A percentile compares a stretch with the other conserved stretches of the same genome.
These are phyloP conservation scores for Blastocystis sp. DNA, from an alignment of 352 stramenopile species.

Conservation along the genomic window DNA sequence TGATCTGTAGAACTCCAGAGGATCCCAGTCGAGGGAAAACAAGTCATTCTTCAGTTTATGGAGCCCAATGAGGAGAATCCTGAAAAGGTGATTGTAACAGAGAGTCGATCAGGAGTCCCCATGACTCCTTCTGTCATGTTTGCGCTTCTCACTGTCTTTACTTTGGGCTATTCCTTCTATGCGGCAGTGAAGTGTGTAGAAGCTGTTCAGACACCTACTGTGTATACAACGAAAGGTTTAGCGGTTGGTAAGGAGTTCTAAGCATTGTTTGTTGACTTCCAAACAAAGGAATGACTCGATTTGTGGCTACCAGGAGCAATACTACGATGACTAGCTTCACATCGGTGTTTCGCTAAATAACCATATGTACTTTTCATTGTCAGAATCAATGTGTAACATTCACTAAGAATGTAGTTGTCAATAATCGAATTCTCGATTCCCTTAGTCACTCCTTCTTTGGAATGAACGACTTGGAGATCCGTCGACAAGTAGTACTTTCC, in stretches of 20 bases:
- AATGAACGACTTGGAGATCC: not conserved
- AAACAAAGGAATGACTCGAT: not conserved
- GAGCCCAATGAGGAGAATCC: not conserved
- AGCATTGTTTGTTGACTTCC: slow-evolving; percentile 13
- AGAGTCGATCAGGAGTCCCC: not conserved
- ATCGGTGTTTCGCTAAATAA: slow-evolving; percentile 45
- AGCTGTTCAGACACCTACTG: slow-evolving; percentile 30
- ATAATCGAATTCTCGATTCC: slow-evolving; percentile 17
- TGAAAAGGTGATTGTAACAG: not conserved
- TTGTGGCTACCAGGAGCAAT: not conserved
- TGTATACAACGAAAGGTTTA: slow-evolving; percentile 31
- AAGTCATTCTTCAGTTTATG: not conserved
- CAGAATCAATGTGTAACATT: slow-evolving; percentile 21
- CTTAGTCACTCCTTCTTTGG: not conserved
- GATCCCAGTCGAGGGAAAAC: not conserved
- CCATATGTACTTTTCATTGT: slow-evolving; percentile 37
- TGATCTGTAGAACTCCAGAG: not conserved
- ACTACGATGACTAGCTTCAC: not conserved
- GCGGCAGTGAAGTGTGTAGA: slow-evolving; percentile 8
- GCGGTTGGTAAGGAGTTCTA: slow-evolving; percentile 56
- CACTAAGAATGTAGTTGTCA: slow-evolving; percentile 55
- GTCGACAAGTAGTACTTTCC: not conserved
- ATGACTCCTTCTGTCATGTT: slow-evolving; percentile 48
- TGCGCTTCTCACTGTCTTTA: slow-evolving; percentile 54
- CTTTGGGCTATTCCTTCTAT: slow-evolving; percentile 31